Evolutionary conservation across 192 early-diverging fungal genomes (phyloP), one percentile per base, ranked within the genome.

Genomic region (Backusella tarrabulga): DNA sequence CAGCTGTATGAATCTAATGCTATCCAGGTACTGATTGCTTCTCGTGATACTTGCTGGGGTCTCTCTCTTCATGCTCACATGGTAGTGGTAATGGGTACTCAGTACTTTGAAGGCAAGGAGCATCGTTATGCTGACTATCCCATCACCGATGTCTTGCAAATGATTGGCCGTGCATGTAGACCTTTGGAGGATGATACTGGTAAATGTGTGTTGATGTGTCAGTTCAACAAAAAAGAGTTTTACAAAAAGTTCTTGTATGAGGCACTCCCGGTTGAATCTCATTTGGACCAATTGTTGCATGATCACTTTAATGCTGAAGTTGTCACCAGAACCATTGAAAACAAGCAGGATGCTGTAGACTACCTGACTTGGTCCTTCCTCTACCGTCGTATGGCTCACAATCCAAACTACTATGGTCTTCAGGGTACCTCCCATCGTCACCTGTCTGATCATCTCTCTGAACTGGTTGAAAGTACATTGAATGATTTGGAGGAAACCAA

Each of bases 281-380:
- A 97, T 66, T 83, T 99, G 77, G 95, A 99, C 75, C 92, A 93
- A 66, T 93, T 93, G 79, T 84, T 99, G 78, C 97, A 98, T 80
- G 97, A 99, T 75, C 95, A 96, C 84, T 96, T 99, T 86, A 98
- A 97, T 83, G 95, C 96, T 23, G 98, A 99, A 78, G 92, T 98
- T 76, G 97, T 96, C 0, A 97, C 96, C 36, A 93, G 94, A 79
- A 96, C 96, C 0, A 96, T 99, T 54, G 92, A 93, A 80, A 97
- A 93, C 83, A 98, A 97, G 87, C 96, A 99, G 81, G 97, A 99
- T 80, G 98, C 98, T 0, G 96, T 99, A 1, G 98, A 99, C 74
- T 99, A 98, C 73, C 84, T 99, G 71, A 99, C 98, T 0, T 99
- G 98, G 98, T 96, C 97, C 34, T 95, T 98, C 86, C 79, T 99